Percentiles rank a stretch among this genome's conserved stretches.
phyloP scores from a whole-genome alignment of 202 grass and related monocot genomes.

The Brachypodium distachyon region DNA sequence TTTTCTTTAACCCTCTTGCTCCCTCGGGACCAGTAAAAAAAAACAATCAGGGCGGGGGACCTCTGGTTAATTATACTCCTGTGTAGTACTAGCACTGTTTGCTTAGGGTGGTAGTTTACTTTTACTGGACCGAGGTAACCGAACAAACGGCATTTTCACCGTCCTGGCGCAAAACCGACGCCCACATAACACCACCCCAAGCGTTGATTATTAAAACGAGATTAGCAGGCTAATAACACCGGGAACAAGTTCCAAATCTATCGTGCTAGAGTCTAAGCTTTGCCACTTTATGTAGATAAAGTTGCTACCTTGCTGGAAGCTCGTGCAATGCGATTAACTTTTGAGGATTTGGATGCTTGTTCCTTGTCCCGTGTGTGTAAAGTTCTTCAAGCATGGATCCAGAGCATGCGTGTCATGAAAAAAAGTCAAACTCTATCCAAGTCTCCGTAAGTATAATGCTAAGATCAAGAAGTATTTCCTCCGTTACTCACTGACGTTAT shows the following conservation, averaged over 20 bases:
- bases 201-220: neutral
- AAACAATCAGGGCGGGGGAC: neutral
- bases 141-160: constrained; percentile 44
- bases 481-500: no score
- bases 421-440: neutral
- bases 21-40: neutral
- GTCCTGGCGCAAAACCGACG: neutral
- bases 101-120: neutral
- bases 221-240: neutral
- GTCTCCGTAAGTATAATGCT: no score
- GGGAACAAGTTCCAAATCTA: constrained; percentile 1
- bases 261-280: neutral
- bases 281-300: neutral
- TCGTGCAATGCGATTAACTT: no score
- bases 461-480: no score
- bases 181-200: neutral
- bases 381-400: no score
- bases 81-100: neutral
- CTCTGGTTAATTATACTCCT: neutral
- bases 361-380: neutral
- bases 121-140: constrained; percentile 20
- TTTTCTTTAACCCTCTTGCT: neutral
- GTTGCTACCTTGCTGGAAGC: neutral
- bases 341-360: constrained; percentile 10
- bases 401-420: neutral